These are phyloP conservation scores for Tripterygium wilfordii DNA, from an alignment of 177 flowering plant genomes.

Conservation along the genomic window DNA sequence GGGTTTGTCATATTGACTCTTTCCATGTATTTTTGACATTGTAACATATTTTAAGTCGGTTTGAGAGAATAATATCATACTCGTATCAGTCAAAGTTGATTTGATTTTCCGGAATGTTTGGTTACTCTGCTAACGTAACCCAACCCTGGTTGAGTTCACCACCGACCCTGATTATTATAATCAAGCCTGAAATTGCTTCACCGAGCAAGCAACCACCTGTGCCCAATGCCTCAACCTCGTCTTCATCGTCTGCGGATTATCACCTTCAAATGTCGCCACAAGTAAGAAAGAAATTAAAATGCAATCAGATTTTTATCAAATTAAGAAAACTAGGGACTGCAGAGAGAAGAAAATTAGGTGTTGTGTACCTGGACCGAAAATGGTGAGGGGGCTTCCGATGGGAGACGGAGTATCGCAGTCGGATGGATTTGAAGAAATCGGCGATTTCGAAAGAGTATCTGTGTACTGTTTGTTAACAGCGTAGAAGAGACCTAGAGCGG, in stretches of 20 bases:
- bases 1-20: no score
- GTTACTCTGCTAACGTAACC: slow-evolving; percentile 10
- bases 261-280: no score
- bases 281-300: no score
- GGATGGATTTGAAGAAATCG: no score
- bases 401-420: slow-evolving; percentile 31
- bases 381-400: slow-evolving; percentile 43
- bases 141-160: slow-evolving; percentile 2
- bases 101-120: no score
- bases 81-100: no score
- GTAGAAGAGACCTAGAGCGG: slow-evolving; percentile 66
- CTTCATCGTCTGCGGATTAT: slow-evolving; percentile 37
- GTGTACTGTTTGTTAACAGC: slow-evolving; percentile 61
- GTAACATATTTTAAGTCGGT: no score
- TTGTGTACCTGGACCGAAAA: slow-evolving; percentile 57
- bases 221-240: no score
- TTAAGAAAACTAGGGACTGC: no score
- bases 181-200: slow-evolving; percentile 13
- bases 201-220: slow-evolving; percentile 35
- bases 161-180: neutral
- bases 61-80: no score
- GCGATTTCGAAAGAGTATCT: neutral
- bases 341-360: neutral
- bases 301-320: no score
- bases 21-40: no score